These are phyloP conservation scores for Acanthamoeba culbertsoni DNA, from an alignment of 208 protist genomes.

Conservation along the genomic window DNA sequence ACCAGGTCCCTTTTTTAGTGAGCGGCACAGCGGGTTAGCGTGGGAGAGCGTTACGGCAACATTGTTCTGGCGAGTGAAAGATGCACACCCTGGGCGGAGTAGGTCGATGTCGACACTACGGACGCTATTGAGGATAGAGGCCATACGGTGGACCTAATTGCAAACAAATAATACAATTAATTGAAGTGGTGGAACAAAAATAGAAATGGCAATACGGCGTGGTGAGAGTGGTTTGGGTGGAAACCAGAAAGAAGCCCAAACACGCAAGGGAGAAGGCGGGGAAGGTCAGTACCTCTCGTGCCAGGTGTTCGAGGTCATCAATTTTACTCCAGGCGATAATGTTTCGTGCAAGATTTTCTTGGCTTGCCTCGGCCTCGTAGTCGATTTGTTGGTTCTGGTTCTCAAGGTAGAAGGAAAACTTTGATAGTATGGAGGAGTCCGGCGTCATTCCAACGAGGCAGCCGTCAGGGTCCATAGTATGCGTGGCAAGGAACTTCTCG, in stretches of 20 bases:
- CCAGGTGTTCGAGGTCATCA: background rate
- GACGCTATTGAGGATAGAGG: background rate
- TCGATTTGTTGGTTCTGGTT: constrained; percentile 11
- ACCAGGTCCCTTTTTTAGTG: background rate
- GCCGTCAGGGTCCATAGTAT: constrained; percentile 27
- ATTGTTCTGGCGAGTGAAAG: background rate
- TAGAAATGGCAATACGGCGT: no score
- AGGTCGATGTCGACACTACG: constrained; percentile 2
- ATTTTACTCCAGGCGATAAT: constrained; percentile 37
- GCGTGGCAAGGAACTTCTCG: background rate
- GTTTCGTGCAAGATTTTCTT: background rate
- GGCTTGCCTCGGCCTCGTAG: constrained; percentile 18
- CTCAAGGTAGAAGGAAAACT: constrained; percentile 22
- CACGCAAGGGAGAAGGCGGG: background rate
- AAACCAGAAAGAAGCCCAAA: background rate
- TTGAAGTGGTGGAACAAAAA: background rate
- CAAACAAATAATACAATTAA: background rate
- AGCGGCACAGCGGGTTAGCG: background rate
- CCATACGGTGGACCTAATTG: background rate
- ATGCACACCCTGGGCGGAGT: background rate
- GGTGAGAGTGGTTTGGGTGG: no score
- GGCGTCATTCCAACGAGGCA: background rate
- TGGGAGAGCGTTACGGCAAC: background rate
- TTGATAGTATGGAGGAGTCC: background rate
- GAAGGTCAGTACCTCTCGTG: background rate